Conservation (phyloP, 148 eudicot genomes). For the Rhododendron molle region DNA sequence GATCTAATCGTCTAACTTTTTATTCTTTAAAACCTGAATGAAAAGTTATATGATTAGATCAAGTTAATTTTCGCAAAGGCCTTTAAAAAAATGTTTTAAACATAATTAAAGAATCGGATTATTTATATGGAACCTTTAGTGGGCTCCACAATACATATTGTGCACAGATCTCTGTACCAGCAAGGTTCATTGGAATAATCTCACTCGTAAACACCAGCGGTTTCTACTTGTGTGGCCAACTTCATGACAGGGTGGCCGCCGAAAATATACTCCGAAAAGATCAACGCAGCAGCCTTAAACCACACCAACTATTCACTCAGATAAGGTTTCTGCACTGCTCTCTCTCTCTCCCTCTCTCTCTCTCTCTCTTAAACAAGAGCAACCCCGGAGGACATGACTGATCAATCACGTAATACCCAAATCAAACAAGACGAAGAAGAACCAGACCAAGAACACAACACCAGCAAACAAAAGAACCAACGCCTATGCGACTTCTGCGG, state of each 20-base stretch:
- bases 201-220: too few species aligned
- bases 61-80: too few species aligned
- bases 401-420: neutral
- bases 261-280: neutral
- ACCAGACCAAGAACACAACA: neutral
- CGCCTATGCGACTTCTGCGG: constrained; percentile 68
- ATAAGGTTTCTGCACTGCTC: neutral
- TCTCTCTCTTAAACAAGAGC: neutral
- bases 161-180: too few species aligned
- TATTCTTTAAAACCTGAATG: too few species aligned
- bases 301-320: neutral
- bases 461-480: constrained; percentile 1
- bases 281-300: neutral
- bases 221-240: neutral
- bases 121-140: too few species aligned
- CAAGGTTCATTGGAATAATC: too few species aligned
- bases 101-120: too few species aligned
- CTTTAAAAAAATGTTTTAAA: too few species aligned
- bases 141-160: too few species aligned
- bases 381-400: neutral
- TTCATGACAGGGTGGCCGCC: neutral
- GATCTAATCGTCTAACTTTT: too few species aligned
- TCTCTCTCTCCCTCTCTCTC: neutral
- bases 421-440: neutral
- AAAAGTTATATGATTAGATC: too few species aligned